Percentiles rank a stretch among this genome's conserved stretches.
Conservation (phyloP, 805 yeast species). For the Zygoascus flipseniorum region DNA sequence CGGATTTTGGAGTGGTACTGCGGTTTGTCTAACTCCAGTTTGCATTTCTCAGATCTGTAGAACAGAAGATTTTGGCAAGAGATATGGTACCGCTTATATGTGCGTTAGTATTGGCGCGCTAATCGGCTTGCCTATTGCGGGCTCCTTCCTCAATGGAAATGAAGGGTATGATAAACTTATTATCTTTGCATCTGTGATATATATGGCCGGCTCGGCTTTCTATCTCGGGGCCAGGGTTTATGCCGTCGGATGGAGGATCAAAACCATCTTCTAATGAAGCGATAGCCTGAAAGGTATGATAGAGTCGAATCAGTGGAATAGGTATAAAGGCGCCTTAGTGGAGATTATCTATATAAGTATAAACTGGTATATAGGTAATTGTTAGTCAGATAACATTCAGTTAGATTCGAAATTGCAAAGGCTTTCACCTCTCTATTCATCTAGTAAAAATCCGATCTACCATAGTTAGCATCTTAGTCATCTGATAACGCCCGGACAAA, state of each 20-base stretch:
- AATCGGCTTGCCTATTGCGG: constrained; percentile 33
- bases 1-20: constrained; percentile 56
- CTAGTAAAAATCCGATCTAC: too few species aligned
- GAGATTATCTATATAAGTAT: too few species aligned
- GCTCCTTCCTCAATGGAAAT: constrained; percentile 19
- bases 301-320: too few species aligned
- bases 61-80: constrained; percentile 57
- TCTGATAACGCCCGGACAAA: too few species aligned
- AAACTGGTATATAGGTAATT: too few species aligned
- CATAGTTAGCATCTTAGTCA: too few species aligned
- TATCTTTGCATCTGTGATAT: constrained; percentile 25
- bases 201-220: constrained; percentile 20
- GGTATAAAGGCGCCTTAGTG: too few species aligned
- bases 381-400: too few species aligned
- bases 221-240: constrained; percentile 21
- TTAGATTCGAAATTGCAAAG: too few species aligned
- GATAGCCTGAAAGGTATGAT: too few species aligned
- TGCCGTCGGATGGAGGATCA: constrained; percentile 21
- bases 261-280: constrained; percentile 8
- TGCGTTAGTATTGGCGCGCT: constrained; percentile 30
- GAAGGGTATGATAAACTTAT: constrained; percentile 27
- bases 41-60: constrained; percentile 59
- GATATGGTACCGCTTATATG: constrained; percentile 60
- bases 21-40: constrained; percentile 57
- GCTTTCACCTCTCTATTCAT: too few species aligned